A percentile compares a stretch with the other conserved stretches of the same genome.
These are phyloP conservation scores for Aspergillus sclerotioniger DNA, from an alignment of 495 filamentous ascomycete species.

Conservation along the genomic window DNA sequence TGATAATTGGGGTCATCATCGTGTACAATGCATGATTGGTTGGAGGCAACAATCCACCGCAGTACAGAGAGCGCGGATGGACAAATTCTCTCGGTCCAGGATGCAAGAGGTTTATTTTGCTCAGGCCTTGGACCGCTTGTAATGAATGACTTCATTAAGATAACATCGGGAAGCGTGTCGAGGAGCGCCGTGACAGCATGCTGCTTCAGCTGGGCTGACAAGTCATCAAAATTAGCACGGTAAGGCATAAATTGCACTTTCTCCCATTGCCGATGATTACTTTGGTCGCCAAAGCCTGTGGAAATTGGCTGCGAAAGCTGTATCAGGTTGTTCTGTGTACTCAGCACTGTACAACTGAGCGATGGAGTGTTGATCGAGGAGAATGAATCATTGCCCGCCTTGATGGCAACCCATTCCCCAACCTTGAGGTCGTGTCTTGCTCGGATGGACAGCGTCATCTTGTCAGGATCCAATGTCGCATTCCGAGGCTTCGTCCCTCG, in stretches of 20 bases:
- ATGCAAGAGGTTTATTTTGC: slow-evolving; percentile 39
- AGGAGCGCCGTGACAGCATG: slow-evolving; percentile 58
- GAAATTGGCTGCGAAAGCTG: slow-evolving; percentile 19
- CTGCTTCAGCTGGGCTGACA: slow-evolving; percentile 48
- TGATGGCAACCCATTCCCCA: slow-evolving; percentile 58
- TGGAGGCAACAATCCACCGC: slow-evolving; percentile 89
- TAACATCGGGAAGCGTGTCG: slow-evolving; percentile 64
- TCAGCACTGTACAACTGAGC: neutral
- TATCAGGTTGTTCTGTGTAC: neutral
- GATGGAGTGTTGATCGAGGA: neutral
- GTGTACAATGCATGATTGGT: slow-evolving; percentile 81
- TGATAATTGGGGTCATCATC: slow-evolving; percentile 46
- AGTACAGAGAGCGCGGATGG: slow-evolving; percentile 67
- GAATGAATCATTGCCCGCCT: neutral
- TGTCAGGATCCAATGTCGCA: neutral
- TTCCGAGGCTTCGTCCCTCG: neutral
- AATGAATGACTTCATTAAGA: slow-evolving; percentile 62
- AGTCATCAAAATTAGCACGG: slow-evolving; percentile 54
- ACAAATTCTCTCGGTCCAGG: slow-evolving; percentile 62
- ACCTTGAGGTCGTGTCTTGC: slow-evolving; percentile 35
- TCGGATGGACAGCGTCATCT: slow-evolving; percentile 24
- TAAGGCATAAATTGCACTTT: slow-evolving; percentile 44
- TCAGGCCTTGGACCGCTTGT: slow-evolving; percentile 27
- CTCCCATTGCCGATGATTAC: slow-evolving; percentile 4
- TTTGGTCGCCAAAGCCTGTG: neutral